These are phyloP conservation scores for Boletus rubropictus DNA, from an alignment of 768 basidiomycete species.

Conservation along the genomic window DNA sequence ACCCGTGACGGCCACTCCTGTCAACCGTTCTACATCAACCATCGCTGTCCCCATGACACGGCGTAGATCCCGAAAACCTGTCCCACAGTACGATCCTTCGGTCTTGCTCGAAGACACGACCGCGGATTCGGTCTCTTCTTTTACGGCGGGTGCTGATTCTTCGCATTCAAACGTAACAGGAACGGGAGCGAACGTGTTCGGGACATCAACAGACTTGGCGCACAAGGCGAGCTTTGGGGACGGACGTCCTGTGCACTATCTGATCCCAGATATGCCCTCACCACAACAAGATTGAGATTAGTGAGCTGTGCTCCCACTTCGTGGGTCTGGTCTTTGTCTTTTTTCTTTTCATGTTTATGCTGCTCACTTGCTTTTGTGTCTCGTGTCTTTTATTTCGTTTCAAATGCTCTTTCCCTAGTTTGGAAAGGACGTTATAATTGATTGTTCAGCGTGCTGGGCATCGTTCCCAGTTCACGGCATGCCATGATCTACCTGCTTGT, in stretches of 20 bases:
- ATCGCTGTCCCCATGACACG: conserved; percentile 22
- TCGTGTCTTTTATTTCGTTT: conserved; percentile 3
- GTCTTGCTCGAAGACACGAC: conserved; percentile 20
- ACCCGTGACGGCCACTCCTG: conserved; percentile 16
- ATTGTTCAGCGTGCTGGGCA: background rate
- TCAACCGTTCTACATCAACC: conserved; percentile 27
- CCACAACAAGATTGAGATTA: conserved; percentile 25
- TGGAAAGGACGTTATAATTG: conserved; percentile 2
- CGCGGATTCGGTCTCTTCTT: conserved; percentile 20
- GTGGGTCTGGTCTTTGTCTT: background rate
- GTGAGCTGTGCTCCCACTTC: conserved; percentile 1
- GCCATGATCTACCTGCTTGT: background rate
- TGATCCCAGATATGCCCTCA: conserved; percentile 55
- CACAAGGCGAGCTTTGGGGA: conserved; percentile 45
- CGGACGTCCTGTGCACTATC: conserved; percentile 46
- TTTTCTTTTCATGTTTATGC: background rate
- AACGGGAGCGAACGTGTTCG: conserved; percentile 4
- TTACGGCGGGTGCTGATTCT: conserved; percentile 22
- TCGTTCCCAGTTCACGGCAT: conserved; percentile 5
- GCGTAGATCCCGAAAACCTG: conserved; percentile 47
- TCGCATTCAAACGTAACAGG: conserved; percentile 27
- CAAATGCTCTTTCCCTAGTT: conserved; percentile 1
- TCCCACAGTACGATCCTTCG: conserved; percentile 45
- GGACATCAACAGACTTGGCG: conserved; percentile 20
- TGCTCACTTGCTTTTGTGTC: no score